phyloP scores from a whole-genome alignment of 2,329 filamentous ascomycete species.

The Furcasterigmium sp. region DNA sequence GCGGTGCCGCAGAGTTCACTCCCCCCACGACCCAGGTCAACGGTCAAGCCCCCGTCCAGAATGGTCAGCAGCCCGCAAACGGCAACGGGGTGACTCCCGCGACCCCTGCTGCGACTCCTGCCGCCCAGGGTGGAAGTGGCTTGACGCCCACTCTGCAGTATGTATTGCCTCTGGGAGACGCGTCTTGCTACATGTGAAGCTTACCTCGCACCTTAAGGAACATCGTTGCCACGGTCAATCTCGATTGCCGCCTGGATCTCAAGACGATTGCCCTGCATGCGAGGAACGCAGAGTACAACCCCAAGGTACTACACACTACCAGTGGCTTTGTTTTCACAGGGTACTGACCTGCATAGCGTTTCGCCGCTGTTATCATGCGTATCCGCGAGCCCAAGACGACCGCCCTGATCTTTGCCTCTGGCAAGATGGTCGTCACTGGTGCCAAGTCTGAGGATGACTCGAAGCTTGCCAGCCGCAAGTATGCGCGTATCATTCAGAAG shows the following conservation, averaged over 20 bases:
- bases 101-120: conserved; percentile 89
- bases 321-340: conserved; percentile 3
- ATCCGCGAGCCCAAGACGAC: conserved; percentile 99
- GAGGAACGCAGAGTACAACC: conserved; percentile 97
- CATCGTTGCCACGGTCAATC: conserved; percentile 97
- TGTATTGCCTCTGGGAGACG: conserved; percentile 54
- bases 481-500: conserved; percentile 99
- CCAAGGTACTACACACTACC: conserved; percentile 63
- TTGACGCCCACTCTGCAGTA: conserved; percentile 94
- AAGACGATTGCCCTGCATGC: conserved; percentile 99
- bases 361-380: conserved; percentile 98
- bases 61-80: conserved; percentile 52
- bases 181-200: conserved; percentile 35
- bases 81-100: conserved; percentile 79
- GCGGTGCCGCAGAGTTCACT: conserved; percentile 75
- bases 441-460: conserved; percentile 98
- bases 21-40: conserved; percentile 61
- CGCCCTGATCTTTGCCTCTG: conserved; percentile 91
- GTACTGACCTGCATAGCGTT: conserved; percentile 59
- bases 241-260: conserved; percentile 93
- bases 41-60: conserved; percentile 36
- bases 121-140: conserved; percentile 78
- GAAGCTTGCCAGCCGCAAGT: conserved; percentile 94
- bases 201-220: conserved; percentile 68
- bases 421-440: conserved; percentile 99